Conservation (phyloP, 2,329 filamentous ascomycete species). For the Proliferodiscus dingleyae region DNA sequence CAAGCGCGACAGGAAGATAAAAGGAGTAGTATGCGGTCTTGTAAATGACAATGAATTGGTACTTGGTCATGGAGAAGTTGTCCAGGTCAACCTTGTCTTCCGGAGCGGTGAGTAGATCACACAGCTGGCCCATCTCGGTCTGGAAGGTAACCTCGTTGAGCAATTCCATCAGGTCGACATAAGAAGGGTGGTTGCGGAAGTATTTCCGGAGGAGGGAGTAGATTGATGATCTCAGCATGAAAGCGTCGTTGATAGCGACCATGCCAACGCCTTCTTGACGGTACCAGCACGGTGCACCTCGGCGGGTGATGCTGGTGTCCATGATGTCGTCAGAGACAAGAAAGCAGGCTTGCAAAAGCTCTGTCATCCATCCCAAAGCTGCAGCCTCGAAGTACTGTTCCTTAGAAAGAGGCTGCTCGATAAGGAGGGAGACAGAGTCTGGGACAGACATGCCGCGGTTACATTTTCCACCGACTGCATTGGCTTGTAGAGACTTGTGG, state of each 20-base stretch:
- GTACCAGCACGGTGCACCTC: slow-evolving; percentile 96
- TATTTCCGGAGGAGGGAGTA: slow-evolving; percentile 90
- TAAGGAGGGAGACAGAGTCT: slow-evolving; percentile 79
- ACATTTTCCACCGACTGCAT: slow-evolving; percentile 92
- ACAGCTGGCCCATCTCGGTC: slow-evolving; percentile 92
- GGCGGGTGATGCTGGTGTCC: slow-evolving; percentile 91
- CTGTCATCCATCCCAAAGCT: slow-evolving; percentile 93
- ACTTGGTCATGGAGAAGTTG: slow-evolving; percentile 95
- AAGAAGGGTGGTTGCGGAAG: slow-evolving; percentile 81
- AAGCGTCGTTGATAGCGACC: slow-evolving; percentile 97
- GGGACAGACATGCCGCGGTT: slow-evolving; percentile 98
- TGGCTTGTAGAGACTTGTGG: slow-evolving; percentile 71
- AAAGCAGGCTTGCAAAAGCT: slow-evolving; percentile 98
- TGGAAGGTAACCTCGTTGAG: slow-evolving; percentile 94
- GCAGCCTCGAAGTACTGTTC: slow-evolving; percentile 86
- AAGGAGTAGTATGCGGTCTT: slow-evolving; percentile 99
- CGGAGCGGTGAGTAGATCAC: slow-evolving; percentile 90
- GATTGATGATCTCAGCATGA: slow-evolving; percentile 89
- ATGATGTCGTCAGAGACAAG: slow-evolving; percentile 98
- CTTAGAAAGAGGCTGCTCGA: slow-evolving; percentile 64
- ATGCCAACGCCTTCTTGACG: slow-evolving; percentile 82
- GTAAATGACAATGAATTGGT: slow-evolving; percentile 97
- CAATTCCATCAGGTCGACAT: slow-evolving; percentile 88
- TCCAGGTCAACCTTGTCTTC: slow-evolving; percentile 88
- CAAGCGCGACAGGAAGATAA: slow-evolving; percentile 92